Base-by-base conservation (phyloP, 2,329 filamentous ascomycete genomes). In the Myriosclerotinia scirpicola region DNA sequence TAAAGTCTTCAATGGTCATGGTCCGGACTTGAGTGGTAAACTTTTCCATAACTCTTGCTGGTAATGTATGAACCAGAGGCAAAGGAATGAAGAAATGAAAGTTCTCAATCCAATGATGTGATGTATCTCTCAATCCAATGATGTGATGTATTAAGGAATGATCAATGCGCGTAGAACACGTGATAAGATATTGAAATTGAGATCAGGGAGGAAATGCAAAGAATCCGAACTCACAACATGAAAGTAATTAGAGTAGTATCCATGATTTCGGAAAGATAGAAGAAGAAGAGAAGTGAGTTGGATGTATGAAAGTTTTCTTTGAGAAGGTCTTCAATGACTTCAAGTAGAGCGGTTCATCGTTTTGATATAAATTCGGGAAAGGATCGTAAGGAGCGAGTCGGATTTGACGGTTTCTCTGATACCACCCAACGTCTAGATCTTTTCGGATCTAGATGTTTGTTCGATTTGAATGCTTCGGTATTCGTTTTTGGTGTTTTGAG, bases 201-300 rank as follows among this genome's bases (percentile, higher is more conserved):
- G 53, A 30, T 64, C 15, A 15, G 30, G 30, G 62, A 42, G 36
- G 62, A 48, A 58, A 38, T 5, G 34, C 26, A 58, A 58, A n/a
- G 5, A 12, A 59, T 48, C 15, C 50, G 6, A 26, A 58, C 62
- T 58, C 80, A 89, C 87, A 89, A 78, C 78, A 87, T 82, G 76
- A 90, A 90, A 68, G 88, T 89, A 75, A 89, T 83, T 71, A 90
- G 85, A 67, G 88, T 88, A 30, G 87, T 89, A 53, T 74, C 73
- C 73, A 75, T 74, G 26, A 55, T 68, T 67, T 56, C 67, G 70
- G 56, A 65, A 63, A 63, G 70, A 68, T 70, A 48, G 64, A 69
- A 66, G 54, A 62, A 50, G 64, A 64, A 34, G 30, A 34, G 30
- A 34, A 40, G 34, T 48, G 40, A 20, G 34, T 58, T 58, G 34